Base-by-base conservation (phyloP, 257 asterid genomes). In the Solanum pimpinellifolium region DNA sequence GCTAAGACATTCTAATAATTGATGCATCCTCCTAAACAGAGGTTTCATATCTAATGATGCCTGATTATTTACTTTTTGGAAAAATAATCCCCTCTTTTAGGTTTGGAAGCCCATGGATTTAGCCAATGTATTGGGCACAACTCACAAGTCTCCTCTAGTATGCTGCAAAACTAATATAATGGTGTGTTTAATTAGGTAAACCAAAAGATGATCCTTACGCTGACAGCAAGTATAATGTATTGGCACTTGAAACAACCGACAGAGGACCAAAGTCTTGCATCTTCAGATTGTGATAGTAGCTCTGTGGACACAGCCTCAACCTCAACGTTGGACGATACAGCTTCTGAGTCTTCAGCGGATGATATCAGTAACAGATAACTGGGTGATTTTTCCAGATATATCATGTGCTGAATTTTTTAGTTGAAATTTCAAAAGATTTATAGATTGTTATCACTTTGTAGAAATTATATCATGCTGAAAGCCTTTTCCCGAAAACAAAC, bases 331-430 rank as follows among this genome's bases (percentile, higher is more conserved):
- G 96, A 93, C 35, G 99, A 96, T 90, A 93, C 98, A 42, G 94
- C 98, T 85, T 96, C 99, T 9, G 98, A 95, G 88, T 93, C 98
- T 87, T 94, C 99, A 14, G 74, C 89, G 11, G 98, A 94, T 85
- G 98, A 94, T 70, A 89, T 90, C 56, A 87, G 87, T 89, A 92
- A 84, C 52, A 95, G 89, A 86, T 94, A 85, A 89, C 87, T 86
- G 90, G 92, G 83, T 91, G 89, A 91, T 78, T 46, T 46, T 46
- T 78, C 41, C 65, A 78, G 65, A 78, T 78, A 77, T 76, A 14
- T 77, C 83, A 23, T 25, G 39, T 46, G 65, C 84, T 25, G 60
- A 39, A 3, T 39, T 75, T 78, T n/a, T 44, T 16, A 16, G 9
- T 46, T 46, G 84, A 78, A 42, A 76, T 42, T 42, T 46, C 41